Evolutionary conservation across 306 rosid genomes (phyloP).

Genomic region (Citrullus amarus): DNA sequence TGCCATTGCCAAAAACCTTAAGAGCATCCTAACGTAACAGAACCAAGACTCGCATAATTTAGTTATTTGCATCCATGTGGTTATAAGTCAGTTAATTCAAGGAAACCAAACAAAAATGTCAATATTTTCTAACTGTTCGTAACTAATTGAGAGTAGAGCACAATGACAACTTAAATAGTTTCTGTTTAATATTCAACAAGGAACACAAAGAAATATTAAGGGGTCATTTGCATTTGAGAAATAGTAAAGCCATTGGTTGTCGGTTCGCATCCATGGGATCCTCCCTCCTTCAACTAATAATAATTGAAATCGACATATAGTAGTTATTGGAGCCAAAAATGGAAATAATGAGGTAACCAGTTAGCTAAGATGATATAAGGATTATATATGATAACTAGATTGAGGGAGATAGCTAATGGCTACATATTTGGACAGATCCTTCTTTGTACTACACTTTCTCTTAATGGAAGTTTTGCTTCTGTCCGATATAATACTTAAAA

Average conservation of each 20-base stretch:
- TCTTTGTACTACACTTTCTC: background rate
- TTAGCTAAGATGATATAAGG: background rate
- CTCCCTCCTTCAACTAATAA: background rate
- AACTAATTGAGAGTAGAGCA: background rate
- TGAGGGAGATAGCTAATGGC: background rate
- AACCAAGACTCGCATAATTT: background rate
- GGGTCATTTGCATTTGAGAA: background rate
- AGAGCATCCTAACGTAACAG: background rate
- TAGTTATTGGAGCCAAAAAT: background rate
- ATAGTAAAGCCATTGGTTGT: background rate
- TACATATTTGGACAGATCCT: background rate
- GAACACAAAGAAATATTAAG: background rate
- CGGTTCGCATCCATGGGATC: background rate
- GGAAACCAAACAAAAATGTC: background rate
- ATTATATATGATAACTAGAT: background rate
- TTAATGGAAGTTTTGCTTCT: background rate
- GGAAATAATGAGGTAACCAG: background rate
- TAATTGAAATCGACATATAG: background rate
- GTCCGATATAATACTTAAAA: background rate
- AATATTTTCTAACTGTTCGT: background rate
- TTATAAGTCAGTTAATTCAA: background rate
- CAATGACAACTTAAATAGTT: background rate
- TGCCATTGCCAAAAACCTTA: background rate
- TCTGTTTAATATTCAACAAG: background rate
- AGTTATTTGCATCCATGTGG: background rate